Conservation (phyloP, 352 stramenopile species). For the Pythium volutum region DNA sequence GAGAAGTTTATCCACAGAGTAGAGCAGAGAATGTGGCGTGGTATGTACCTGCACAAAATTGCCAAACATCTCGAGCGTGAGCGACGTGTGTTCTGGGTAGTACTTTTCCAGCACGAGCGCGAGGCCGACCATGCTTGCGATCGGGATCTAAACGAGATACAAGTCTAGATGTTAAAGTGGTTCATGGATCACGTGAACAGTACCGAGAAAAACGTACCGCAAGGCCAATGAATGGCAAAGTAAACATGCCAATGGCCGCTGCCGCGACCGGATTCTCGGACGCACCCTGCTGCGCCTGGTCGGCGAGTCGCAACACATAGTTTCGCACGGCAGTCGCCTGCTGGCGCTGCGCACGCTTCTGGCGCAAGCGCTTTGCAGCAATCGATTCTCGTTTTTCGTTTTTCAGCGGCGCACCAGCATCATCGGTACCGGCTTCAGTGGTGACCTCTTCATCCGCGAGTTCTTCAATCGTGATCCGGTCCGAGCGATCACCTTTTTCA, state of each 20-base stretch:
- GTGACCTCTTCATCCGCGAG: conserved; percentile 35
- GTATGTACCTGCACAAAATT: conserved; percentile 68
- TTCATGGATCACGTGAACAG: background rate
- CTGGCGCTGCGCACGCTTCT: conserved; percentile 31
- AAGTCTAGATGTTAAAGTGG: background rate
- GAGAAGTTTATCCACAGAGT: background rate
- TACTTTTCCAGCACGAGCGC: conserved; percentile 78
- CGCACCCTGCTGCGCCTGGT: conserved; percentile 36
- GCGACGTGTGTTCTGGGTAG: conserved; percentile 66
- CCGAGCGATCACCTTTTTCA: conserved; percentile 30
- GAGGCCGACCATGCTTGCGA: conserved; percentile 64
- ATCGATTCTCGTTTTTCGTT: conserved; percentile 14
- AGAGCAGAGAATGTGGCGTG: background rate
- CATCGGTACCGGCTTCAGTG: background rate
- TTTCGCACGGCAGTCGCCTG: conserved; percentile 40
- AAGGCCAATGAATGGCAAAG: conserved; percentile 78
- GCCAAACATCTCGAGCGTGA: conserved; percentile 61
- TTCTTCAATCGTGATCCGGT: conserved; percentile 77
- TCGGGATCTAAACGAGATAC: conserved; percentile 43
- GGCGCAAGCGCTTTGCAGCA: conserved; percentile 9
- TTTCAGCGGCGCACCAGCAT: background rate
- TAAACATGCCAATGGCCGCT: conserved; percentile 49
- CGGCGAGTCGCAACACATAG: conserved; percentile 45
- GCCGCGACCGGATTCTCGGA: conserved; percentile 58
- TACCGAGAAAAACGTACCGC: conserved; percentile 34